Evolutionary conservation across 139 green algal species (phyloP).

Genomic region (Haematococcus sp.): DNA sequence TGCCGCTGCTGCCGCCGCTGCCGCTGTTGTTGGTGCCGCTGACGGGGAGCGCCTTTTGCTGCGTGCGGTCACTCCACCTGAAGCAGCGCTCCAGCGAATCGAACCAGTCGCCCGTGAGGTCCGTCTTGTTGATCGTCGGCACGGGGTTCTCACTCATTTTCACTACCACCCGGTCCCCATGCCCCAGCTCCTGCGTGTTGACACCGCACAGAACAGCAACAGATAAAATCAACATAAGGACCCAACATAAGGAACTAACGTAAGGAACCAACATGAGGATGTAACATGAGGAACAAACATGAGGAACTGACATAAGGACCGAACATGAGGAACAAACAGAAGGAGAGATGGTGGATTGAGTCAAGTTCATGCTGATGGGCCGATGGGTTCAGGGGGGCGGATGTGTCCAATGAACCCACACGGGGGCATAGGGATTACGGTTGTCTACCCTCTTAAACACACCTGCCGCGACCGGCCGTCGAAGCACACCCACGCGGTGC

Average conservation of each 20-base stretch:
- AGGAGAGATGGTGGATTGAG: background rate
- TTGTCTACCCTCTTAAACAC: background rate
- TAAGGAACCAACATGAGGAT: too few relatives aligned
- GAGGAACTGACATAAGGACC: background rate
- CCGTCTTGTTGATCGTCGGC: slow-evolving; percentile 91
- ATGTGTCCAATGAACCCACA: background rate
- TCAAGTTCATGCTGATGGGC: too few relatives aligned
- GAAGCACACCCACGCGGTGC: slow-evolving; percentile 91
- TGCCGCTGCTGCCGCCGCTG: too few relatives aligned
- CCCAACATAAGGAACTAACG: too few relatives aligned
- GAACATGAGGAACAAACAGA: too few relatives aligned
- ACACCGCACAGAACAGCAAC: too few relatives aligned
- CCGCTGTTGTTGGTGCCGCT: too few relatives aligned
- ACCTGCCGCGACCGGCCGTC: slow-evolving; percentile 74
- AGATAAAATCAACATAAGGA: too few relatives aligned
- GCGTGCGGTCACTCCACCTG: slow-evolving; percentile 78
- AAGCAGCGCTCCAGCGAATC: slow-evolving; percentile 84
- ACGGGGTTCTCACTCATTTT: slow-evolving; percentile 92
- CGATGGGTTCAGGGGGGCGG: background rate
- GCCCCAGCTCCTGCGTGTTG: slow-evolving; percentile 62
- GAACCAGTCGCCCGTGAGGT: slow-evolving; percentile 96
- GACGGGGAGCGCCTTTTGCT: slow-evolving; percentile 68
- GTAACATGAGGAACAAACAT: too few relatives aligned
- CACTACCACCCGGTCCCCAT: slow-evolving; percentile 80
- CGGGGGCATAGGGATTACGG: background rate